phyloP scores from a whole-genome alignment of 2,329 filamentous ascomycete genomes.

The Alternaria burnsii region DNA sequence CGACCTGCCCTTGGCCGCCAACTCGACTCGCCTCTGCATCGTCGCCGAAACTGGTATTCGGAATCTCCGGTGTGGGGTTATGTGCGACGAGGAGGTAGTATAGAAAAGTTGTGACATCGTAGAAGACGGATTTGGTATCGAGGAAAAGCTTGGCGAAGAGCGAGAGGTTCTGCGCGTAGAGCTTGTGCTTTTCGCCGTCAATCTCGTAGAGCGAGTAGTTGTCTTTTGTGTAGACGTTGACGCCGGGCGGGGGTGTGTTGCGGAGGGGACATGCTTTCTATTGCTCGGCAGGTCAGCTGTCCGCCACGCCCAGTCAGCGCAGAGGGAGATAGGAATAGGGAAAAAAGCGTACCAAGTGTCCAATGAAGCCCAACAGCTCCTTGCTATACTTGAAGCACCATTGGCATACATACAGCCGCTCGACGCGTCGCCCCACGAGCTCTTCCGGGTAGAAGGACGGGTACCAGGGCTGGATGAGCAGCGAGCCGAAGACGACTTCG shows the following conservation, averaged over 20 bases:
- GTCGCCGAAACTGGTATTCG: conserved; percentile 37
- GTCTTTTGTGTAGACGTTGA: conserved; percentile 78
- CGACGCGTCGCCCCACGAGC: conserved; percentile 54
- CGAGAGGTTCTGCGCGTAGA: conserved; percentile 94
- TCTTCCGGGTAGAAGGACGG: conserved; percentile 87
- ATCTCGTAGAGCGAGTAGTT: conserved; percentile 91
- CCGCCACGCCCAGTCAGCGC: not conserved
- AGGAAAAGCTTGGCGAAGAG: conserved; percentile 97
- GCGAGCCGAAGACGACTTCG: conserved; percentile 83
- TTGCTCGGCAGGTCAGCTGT: not conserved
- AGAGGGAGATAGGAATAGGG: too few relatives aligned
- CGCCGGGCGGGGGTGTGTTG: conserved; percentile 66
- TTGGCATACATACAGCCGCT: conserved; percentile 82
- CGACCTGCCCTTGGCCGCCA: conserved; percentile 62
- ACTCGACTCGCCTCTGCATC: not conserved
- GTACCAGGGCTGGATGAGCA: conserved; percentile 90
- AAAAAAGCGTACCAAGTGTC: conserved; percentile 48
- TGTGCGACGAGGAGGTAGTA: conserved; percentile 91
- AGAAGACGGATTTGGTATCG: conserved; percentile 98
- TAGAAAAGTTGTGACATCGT: conserved; percentile 92
- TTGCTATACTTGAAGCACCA: conserved; percentile 94
- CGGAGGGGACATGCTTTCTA: conserved; percentile 57
- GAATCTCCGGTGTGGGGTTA: conserved; percentile 54
- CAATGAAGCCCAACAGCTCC: conserved; percentile 58
- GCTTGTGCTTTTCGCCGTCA: conserved; percentile 84